Evolutionary conservation across 2,329 filamentous ascomycete genomes (phyloP).

Genomic region (Calonectria multiphialidica): DNA sequence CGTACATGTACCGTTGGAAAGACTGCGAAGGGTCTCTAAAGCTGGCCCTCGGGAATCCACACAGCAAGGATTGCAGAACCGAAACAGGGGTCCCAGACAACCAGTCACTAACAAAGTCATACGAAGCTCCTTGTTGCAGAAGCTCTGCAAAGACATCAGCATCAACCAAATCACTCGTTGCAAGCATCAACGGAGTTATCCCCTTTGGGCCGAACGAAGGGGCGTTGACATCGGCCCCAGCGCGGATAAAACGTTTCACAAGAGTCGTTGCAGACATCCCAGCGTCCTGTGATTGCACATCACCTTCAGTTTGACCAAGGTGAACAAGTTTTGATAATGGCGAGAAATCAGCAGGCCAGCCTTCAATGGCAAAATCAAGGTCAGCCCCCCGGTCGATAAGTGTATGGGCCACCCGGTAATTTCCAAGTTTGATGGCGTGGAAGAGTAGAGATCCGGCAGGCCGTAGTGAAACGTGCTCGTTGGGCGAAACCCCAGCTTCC

Average conservation of each 20-base stretch:
- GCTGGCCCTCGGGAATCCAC: background rate
- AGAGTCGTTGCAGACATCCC: background rate
- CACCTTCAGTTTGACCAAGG: background rate
- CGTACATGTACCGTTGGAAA: background rate
- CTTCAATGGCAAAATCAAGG: background rate
- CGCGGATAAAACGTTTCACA: background rate
- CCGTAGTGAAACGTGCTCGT: background rate
- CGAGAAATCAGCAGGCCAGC: background rate
- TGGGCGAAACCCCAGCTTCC: background rate
- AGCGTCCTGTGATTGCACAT: background rate
- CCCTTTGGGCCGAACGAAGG: background rate
- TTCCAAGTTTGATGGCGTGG: background rate
- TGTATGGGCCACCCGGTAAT: background rate
- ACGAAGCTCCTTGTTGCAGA: background rate
- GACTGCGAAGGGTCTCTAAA: background rate
- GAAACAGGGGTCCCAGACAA: background rate
- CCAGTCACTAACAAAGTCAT: background rate
- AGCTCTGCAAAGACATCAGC: background rate
- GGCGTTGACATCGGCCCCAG: background rate
- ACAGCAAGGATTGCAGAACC: background rate
- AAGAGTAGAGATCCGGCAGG: background rate
- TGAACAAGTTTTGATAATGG: background rate
- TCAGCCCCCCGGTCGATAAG: background rate
- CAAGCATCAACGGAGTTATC: slow-evolving; percentile 6
- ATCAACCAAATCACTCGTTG: background rate